Evolutionary conservation across 1,139 yeast species (phyloP), one percentile per base, ranked within the genome.

Genomic region (Candida sojae): DNA sequence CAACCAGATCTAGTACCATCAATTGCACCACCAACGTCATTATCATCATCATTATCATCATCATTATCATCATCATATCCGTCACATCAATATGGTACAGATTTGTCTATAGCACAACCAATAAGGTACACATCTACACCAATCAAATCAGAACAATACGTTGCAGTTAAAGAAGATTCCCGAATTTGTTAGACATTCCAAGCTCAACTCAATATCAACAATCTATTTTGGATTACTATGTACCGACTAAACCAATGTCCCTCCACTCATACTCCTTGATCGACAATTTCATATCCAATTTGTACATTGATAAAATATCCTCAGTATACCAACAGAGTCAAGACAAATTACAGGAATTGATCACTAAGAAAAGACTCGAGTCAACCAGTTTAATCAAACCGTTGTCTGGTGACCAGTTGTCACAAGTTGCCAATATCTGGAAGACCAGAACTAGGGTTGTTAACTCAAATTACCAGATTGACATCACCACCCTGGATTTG

Each of bases 401-500:
- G 2, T 47, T 67, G 26, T 31, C 48, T 0, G 41, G 53, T 4
- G 57, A 53, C 6, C 63, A 66, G 52, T 50, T 62, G 9, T 30
- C 54, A 1, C 50, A 57, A 38, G 70, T 75, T 0, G 48, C 54
- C 21, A 47, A 53, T 11, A 47, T 57, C 4, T 71, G 76, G 76
- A 42, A 50, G 21, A 45, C 48, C 1, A 53, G 61, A 37, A 47
- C 54, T 3, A 45, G 54, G 10, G 52, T 60, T 9, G 56, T 71
- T 2, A 61, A 63, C 8, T 62, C 70, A 2, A 63, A 64, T 5
- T 75, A 63, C 53, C 67, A 66, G 38, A 73, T 93, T 32, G 95
- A 87, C 48, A 79, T 93, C 7, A 70, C 73, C 5, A 79, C 79
- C 0, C 68, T 80, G 42, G 99, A 93, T 63, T 64, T 93, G 46